phyloP scores from a whole-genome alignment of 495 filamentous ascomycete genomes.

The Aspergillus indologenus region DNA sequence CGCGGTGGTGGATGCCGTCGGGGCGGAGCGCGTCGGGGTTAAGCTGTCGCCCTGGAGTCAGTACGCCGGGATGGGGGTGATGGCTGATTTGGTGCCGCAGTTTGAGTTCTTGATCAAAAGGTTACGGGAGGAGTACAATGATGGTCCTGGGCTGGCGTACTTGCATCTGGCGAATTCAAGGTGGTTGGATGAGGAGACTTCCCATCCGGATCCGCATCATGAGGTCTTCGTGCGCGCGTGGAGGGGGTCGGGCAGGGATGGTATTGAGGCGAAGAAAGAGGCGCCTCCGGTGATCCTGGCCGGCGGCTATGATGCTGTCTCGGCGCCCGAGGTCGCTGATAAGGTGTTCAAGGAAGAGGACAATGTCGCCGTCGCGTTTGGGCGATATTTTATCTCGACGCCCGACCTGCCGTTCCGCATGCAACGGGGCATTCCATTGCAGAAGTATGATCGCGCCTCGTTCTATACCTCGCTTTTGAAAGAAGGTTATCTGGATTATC shows the following conservation, averaged over 20 bases:
- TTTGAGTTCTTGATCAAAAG: background rate
- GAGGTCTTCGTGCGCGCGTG: no score
- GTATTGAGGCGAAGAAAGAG: background rate
- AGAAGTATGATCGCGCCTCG: slow-evolving; percentile 50
- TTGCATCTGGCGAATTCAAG: background rate
- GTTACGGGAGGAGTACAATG: background rate
- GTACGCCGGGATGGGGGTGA: slow-evolving; percentile 28
- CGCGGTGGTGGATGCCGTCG: slow-evolving; percentile 23
- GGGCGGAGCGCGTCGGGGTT: slow-evolving; percentile 35
- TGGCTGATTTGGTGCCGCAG: slow-evolving; percentile 10
- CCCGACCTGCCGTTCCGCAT: slow-evolving; percentile 64
- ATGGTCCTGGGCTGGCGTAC: background rate
- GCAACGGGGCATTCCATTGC: slow-evolving; percentile 51
- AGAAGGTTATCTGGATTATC: slow-evolving; percentile 55
- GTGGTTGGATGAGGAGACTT: background rate
- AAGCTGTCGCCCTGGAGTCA: slow-evolving; percentile 51
- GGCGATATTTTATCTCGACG: slow-evolving; percentile 63
- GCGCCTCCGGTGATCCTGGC: background rate
- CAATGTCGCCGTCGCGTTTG: slow-evolving; percentile 49
- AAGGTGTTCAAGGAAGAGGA: slow-evolving; percentile 7
- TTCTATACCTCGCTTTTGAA: slow-evolving; percentile 50
- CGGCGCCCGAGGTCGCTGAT: slow-evolving; percentile 8
- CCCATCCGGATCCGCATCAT: background rate
- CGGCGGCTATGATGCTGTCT: background rate
- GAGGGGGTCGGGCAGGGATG: background rate